Base-by-base conservation (phyloP, 2,329 filamentous ascomycete genomes). In the Arthroderma sp. region DNA sequence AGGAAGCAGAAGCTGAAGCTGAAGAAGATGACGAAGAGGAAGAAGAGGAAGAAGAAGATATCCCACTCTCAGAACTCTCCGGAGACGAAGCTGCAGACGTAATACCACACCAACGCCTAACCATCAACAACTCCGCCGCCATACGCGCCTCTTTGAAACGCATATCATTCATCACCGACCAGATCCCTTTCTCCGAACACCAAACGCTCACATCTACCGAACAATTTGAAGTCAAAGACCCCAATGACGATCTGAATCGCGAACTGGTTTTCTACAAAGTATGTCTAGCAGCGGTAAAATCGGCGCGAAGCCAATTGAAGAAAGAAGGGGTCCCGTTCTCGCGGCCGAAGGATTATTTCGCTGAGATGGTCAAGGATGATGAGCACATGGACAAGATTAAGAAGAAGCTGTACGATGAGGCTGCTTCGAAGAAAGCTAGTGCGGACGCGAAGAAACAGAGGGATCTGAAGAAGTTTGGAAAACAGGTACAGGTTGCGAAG, bases 331-430 rank as follows among this genome's bases (percentile, higher is more conserved):
- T 89, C 1, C 77, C 84, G 5, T 98, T 98, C 68, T 82, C 86
- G 29, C 77, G 91, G 6, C 91, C 91, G 3, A 81, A 78, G 45
- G 91, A 98, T 68, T 98, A 94, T 69, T 98, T 98, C 57, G 91
- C 91, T 38, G 91, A 98, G 73, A 98, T 96, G 88, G 82, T 95
- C 58, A 96, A 96, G 77, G 86, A 82, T 58, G 91, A 98, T 62
- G 89, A 93, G 57, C 91, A 95, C 66, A 98, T 98, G 91, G 85
- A 85, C 62, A 88, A 85, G 73, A 85, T 98, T 62, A 93, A 93
- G 73, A 78, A 82, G 58, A 94, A 93, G 74, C 71, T 96, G 57
- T 75, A 94, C 50, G 88, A 96, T 58, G 86, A 93, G 59, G 91
- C 89, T 0, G 85, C 89, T 7, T 74, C 79, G 50, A 94, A 94